These are phyloP conservation scores for Podospora fimiseda DNA, from an alignment of 495 filamentous ascomycete genomes.

Conservation along the genomic window DNA sequence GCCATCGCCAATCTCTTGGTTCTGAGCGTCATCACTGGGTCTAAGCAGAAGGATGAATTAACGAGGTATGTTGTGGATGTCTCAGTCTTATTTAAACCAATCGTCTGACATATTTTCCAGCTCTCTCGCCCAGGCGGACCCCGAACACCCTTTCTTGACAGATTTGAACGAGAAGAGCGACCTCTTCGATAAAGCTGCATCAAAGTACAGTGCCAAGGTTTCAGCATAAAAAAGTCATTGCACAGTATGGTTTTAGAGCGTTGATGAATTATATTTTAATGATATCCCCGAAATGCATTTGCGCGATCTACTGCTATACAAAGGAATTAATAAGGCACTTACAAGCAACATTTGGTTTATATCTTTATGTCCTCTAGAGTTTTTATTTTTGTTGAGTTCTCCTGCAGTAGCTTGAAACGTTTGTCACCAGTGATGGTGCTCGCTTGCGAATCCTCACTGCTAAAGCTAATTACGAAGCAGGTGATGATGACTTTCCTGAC, in stretches of 20 bases:
- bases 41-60: conserved; percentile 54
- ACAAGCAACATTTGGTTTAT: not conserved
- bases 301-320: not conserved
- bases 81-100: not conserved
- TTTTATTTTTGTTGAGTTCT: not conserved
- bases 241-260: not conserved
- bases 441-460: no score
- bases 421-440: not conserved
- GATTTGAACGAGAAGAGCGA: conserved; percentile 72
- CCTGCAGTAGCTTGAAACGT: not conserved
- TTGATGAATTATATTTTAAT: conserved; percentile 10
- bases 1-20: conserved; percentile 78
- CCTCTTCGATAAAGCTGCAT: conserved; percentile 71
- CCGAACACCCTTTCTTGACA: conserved; percentile 57
- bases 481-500: not conserved
- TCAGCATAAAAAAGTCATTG: conserved; percentile 42
- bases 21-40: conserved; percentile 63
- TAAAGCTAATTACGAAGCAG: no score
- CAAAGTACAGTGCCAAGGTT: conserved; percentile 70
- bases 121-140: conserved; percentile 49
- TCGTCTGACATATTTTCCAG: conserved; percentile 30
- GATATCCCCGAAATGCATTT: conserved; percentile 9
- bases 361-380: not conserved
- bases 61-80: conserved; percentile 43
- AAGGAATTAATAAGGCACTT: not conserved